Conservation (phyloP, 2,329 filamentous ascomycete genomes). For the Gnomoniopsis smithogilvyi region DNA sequence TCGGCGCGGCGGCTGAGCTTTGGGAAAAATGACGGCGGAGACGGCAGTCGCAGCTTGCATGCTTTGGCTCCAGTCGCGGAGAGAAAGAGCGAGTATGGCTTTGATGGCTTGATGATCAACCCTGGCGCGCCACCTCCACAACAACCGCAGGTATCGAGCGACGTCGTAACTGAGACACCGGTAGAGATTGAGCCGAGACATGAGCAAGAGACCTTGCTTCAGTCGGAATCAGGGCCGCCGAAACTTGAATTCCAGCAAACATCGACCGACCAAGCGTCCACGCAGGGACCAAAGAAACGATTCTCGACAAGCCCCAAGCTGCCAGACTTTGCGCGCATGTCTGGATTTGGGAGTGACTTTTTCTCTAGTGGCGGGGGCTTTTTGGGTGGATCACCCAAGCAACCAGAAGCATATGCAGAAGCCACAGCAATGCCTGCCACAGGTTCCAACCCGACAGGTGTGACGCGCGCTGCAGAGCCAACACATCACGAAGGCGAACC, state of each 20-base stretch:
- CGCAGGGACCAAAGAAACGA: slow-evolving; percentile 23
- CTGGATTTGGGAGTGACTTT: slow-evolving; percentile 57
- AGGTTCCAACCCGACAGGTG: not conserved
- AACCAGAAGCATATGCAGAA: not conserved
- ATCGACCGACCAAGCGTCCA: slow-evolving; percentile 10
- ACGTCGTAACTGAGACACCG: not conserved
- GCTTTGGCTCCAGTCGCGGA: slow-evolving; percentile 53
- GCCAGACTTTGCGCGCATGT: slow-evolving; percentile 56
- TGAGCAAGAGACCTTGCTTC: not conserved
- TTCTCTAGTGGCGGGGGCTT: slow-evolving; percentile 38
- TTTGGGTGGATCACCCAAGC: slow-evolving; percentile 22
- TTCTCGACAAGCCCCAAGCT: slow-evolving; percentile 55
- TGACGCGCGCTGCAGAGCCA: not conserved
- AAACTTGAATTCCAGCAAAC: slow-evolving; percentile 8
- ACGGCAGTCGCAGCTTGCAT: slow-evolving; percentile 33
- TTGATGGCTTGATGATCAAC: slow-evolving; percentile 38
- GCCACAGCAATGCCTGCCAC: not conserved
- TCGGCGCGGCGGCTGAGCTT: slow-evolving; percentile 22
- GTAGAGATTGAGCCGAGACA: not conserved
- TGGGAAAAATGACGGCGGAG: slow-evolving; percentile 34
- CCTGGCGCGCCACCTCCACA: slow-evolving; percentile 18
- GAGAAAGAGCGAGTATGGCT: slow-evolving; percentile 56
- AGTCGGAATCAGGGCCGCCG: slow-evolving; percentile 2
- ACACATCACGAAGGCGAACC: not conserved
- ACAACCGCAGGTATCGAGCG: slow-evolving; percentile 13